phyloP scores from a whole-genome alignment of 371 early-diverging fungal genomes.

The Nosema muscidifuracis region DNA sequence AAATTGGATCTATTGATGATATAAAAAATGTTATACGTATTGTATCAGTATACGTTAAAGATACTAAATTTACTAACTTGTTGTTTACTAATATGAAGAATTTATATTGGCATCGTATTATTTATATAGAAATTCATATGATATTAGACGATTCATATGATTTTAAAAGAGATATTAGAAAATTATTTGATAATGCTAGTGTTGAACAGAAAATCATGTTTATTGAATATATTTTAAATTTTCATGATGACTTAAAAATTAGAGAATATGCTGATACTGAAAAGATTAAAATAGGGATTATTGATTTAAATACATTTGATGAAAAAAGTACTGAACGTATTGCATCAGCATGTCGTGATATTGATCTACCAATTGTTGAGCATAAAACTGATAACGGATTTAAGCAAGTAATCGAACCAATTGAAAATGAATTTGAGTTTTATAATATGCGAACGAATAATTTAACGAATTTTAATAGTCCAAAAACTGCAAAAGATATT shows the following conservation, averaged over 20 bases:
- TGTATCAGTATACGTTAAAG: conserved; percentile 9
- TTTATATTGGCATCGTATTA: conserved; percentile 11
- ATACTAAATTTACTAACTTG: conserved; percentile 1
- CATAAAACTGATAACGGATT: background rate
- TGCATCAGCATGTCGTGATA: background rate
- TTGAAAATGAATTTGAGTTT: conserved; percentile 21
- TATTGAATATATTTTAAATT: conserved; percentile 14
- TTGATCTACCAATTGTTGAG: conserved; percentile 1
- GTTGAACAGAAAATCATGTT: conserved; percentile 3
- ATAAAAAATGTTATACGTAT: conserved; percentile 26
- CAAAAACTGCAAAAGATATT: conserved; percentile 3
- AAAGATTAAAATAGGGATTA: background rate
- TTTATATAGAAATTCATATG: background rate
- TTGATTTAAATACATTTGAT: background rate
- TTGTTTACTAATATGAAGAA: background rate
- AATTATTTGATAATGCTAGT: background rate
- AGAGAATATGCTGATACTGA: background rate
- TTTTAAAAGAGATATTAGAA: background rate
- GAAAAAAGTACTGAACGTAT: conserved; percentile 2
- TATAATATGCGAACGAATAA: background rate
- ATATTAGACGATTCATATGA: background rate
- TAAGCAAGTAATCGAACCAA: conserved; percentile 3
- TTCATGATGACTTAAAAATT: background rate
- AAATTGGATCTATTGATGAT: background rate
- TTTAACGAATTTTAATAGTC: background rate